Evolutionary conservation across 257 asterid genomes (phyloP), one percentile per base, ranked within the genome.

Genomic region (Cynanchum wilfordii): DNA sequence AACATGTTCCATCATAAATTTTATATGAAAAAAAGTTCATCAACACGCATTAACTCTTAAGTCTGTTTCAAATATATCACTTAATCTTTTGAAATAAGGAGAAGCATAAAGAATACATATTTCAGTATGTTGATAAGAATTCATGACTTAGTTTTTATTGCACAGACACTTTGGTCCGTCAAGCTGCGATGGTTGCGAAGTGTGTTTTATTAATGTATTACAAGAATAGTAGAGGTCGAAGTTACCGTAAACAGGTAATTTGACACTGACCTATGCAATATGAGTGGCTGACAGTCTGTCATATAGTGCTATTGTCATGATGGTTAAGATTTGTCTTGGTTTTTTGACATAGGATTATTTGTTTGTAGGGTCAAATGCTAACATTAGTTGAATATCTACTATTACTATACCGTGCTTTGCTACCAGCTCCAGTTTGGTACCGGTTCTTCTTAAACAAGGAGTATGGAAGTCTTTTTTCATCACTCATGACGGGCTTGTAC

Each of bases 351-450:
- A 45, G 69, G 70, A 29, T 33, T 16, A 59, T 42, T 3, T 52
- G 10, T 78, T 55, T 65, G 50, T 86, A 92, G 97, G 98, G 97
- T 81, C 96, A 90, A 82, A 42, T 92, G 91, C 79, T 92, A 27
- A 92, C 98, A 72, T 74, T 90, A 76, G 91, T 89, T 50, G 98
- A 92, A 79, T 92, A 92, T 80, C 79, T 84, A 66, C 71, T 87
- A 76, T 86, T 92, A 72, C 90, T 92, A 40, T 92, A 90, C 79
- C 98, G 98, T 73, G 90, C 92, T 54, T 76, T 92, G 82, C 85
- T 92, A 73, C 98, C 98, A 69, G 87, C 96, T 57, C 93, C 98
- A 55, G 98, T 92, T 70, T 92, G 98, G 97, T 92, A 92, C 73
- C 88, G 97, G 73, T 92, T 92, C 91, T 90, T 90, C 71, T 73